phyloP scores from a whole-genome alignment of 1,284 basidiomycete genomes.

The Gymnopus androsaceus region DNA sequence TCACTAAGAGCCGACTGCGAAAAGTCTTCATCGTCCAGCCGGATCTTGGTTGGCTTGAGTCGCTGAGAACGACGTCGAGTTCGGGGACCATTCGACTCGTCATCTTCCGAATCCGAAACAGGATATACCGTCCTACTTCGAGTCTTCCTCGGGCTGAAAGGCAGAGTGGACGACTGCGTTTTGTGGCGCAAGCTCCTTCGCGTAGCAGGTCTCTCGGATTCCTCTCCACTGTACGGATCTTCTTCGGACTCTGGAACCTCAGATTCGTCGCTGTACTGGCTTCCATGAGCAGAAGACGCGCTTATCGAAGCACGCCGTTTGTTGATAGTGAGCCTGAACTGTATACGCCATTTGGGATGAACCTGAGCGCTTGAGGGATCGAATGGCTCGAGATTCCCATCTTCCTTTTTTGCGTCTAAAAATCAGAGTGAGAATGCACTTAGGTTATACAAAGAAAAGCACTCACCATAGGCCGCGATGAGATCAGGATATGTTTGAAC shows the following conservation, averaged over 20 bases:
- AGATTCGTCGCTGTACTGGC: conserved; percentile 21
- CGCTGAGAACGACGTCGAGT: conserved; percentile 38
- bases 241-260: conserved; percentile 27
- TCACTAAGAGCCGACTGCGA: conserved; percentile 33
- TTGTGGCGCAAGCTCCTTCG: conserved; percentile 30
- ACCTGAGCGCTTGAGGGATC: conserved; percentile 62
- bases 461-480: conserved; percentile 60
- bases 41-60: conserved; percentile 36
- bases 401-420: conserved; percentile 45
- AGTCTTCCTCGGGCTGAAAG: conserved; percentile 66
- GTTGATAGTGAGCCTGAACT: conserved; percentile 32
- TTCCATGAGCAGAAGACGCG: conserved; percentile 32
- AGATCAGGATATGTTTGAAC: conserved; percentile 42
- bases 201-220: conserved; percentile 27
- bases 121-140: conserved; percentile 38
- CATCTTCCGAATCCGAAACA: conserved; percentile 29
- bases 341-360: conserved; percentile 60
- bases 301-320: conserved; percentile 34
- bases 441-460: conserved; percentile 4
- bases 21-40: conserved; percentile 37
- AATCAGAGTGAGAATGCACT: conserved; percentile 8
- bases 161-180: conserved; percentile 38
- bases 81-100: conserved; percentile 36
- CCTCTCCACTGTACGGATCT: conserved; percentile 30
- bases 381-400: conserved; percentile 49